phyloP scores from a whole-genome alignment of 2,329 filamentous ascomycete genomes.

The Exophiala aquamarina region DNA sequence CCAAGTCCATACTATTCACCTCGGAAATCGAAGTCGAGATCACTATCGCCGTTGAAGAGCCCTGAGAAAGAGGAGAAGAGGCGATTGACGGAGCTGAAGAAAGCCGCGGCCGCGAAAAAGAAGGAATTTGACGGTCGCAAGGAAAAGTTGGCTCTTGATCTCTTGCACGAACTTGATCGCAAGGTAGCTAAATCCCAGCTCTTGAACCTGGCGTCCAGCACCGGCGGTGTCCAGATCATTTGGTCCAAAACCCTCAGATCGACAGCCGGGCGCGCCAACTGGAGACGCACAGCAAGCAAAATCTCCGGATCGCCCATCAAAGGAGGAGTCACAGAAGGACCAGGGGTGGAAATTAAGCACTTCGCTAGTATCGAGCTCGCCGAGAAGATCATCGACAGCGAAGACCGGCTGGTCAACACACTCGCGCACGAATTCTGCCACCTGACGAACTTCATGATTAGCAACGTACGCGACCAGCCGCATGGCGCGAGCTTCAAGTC shows the following conservation, averaged over 20 bases:
- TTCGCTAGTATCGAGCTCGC: constrained; percentile 82
- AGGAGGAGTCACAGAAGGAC: constrained; percentile 17
- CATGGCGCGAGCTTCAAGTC: constrained; percentile 82
- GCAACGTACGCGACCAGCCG: constrained; percentile 69
- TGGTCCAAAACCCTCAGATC: constrained; percentile 65
- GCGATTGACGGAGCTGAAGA: constrained; percentile 34
- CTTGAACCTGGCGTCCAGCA: constrained; percentile 45
- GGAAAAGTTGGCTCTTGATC: constrained; percentile 51
- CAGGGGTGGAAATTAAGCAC: constrained; percentile 47
- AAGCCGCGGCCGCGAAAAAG: constrained; percentile 37
- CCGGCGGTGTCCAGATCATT: constrained; percentile 58
- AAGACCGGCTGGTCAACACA: constrained; percentile 78
- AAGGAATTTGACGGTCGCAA: constrained; percentile 58
- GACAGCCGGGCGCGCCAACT: constrained; percentile 67
- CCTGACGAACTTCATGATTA: constrained; percentile 86
- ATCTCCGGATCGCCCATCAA: constrained; percentile 26
- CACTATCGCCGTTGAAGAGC: constrained; percentile 26
- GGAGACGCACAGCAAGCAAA: constrained; percentile 61
- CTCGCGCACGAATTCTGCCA: constrained; percentile 98
- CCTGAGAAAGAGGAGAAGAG: constrained; percentile 26
- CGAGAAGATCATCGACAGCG: constrained; percentile 79
- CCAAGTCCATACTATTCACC: constrained; percentile 25
- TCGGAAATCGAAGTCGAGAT: constrained; percentile 30
- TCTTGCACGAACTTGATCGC: constrained; percentile 57
- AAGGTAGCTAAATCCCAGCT: constrained; percentile 53